A percentile compares a stretch with the other conserved stretches of the same genome.
phyloP scores from a whole-genome alignment of 176 grass and related monocot genomes.

The Zea luxurians region DNA sequence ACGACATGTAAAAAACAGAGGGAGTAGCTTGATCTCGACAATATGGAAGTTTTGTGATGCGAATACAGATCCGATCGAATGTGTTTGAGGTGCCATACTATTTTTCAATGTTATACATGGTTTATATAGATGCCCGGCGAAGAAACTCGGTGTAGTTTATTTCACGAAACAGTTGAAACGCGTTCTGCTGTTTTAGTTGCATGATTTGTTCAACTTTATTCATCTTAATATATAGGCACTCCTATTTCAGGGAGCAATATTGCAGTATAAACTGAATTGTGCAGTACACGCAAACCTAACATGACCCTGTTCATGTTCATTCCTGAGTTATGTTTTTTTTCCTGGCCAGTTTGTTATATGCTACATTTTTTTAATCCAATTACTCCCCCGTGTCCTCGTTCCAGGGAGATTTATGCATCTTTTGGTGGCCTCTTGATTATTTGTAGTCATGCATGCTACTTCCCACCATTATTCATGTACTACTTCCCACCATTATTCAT shows the following conservation, averaged over 20 bases:
- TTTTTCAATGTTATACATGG: not conserved
- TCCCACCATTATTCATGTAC: too few species aligned
- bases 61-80: not conserved
- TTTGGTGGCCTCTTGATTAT: constrained; percentile 64
- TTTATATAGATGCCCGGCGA: too few species aligned
- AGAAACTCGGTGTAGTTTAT: too few species aligned
- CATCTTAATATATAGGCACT: not conserved
- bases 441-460: too few species aligned
- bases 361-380: too few species aligned
- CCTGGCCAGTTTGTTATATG: too few species aligned
- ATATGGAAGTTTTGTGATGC: constrained; percentile 1
- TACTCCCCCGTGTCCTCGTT: too few species aligned
- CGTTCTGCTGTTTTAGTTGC: too few species aligned
- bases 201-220: not conserved
- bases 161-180: too few species aligned
- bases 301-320: not conserved
- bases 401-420: constrained; percentile 67
- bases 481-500: too few species aligned
- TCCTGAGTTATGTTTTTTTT: too few species aligned
- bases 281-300: not conserved
- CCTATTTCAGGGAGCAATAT: not conserved
- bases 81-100: constrained; percentile 8
- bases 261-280: not conserved
- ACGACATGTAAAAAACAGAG: too few species aligned
- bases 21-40: not conserved